Percentiles rank a stretch among this genome's conserved stretches.
These are phyloP conservation scores for Raphidocelis subcapitata DNA, from an alignment of 139 green algal species.

Conservation along the genomic window DNA sequence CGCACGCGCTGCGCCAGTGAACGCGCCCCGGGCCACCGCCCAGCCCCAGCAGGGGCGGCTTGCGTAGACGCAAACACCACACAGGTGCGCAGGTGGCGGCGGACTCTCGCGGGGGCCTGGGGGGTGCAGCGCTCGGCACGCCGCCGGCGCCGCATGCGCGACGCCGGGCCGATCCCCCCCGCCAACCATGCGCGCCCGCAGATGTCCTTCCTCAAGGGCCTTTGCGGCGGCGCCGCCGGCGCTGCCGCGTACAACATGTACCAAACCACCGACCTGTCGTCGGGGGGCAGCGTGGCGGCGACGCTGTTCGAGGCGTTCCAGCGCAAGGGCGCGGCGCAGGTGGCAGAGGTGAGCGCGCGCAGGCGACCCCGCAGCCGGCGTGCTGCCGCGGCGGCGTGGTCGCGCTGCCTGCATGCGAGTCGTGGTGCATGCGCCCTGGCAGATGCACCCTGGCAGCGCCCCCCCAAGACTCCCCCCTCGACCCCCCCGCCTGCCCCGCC, in stretches of 20 bases:
- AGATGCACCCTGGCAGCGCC: not conserved
- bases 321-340: slow-evolving; percentile 6
- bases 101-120: too few species aligned
- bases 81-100: too few species aligned
- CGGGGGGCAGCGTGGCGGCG: too few species aligned
- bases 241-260: slow-evolving; percentile 23
- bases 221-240: slow-evolving; percentile 5
- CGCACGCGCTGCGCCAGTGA: too few species aligned
- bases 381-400: not conserved
- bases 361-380: not conserved
- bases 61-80: too few species aligned
- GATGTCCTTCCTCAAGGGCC: slow-evolving; percentile 26
- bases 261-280: slow-evolving; percentile 11
- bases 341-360: slow-evolving; percentile 10
- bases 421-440: not conserved
- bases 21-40: too few species aligned
- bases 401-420: not conserved
- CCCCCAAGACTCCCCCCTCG: not conserved
- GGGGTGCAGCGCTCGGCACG: too few species aligned
- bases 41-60: too few species aligned
- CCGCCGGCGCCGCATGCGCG: too few species aligned
- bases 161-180: too few species aligned
- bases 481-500: not conserved
- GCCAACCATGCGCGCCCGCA: too few species aligned
- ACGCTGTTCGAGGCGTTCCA: slow-evolving; percentile 15